Conservation (phyloP, 208 protist species). For the Trypanosoma brucei region DNA sequence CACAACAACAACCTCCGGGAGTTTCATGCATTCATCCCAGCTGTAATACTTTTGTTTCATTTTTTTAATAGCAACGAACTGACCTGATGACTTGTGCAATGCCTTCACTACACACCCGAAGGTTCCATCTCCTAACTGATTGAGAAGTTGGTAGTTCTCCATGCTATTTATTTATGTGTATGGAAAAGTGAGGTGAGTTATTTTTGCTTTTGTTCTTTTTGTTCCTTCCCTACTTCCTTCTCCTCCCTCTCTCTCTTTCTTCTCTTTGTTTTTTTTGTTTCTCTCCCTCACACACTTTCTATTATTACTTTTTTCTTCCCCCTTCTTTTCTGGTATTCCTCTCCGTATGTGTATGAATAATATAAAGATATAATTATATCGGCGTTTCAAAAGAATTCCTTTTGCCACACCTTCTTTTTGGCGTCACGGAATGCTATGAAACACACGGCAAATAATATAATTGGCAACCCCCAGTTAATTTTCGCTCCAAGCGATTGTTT, state of each 20-base stretch:
- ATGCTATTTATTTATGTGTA: slow-evolving; percentile 47
- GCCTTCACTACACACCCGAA: slow-evolving; percentile 95
- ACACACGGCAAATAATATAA: slow-evolving; percentile 5
- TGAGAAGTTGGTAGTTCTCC: slow-evolving; percentile 92
- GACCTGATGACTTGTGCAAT: slow-evolving; percentile 83
- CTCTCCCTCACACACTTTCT: too few species aligned
- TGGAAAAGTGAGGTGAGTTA: too few species aligned
- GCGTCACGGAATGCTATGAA: not conserved
- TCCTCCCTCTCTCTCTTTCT: too few species aligned
- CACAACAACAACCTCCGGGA: slow-evolving; percentile 93
- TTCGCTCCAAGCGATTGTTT: not conserved
- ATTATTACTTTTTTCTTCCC: too few species aligned
- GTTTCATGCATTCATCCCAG: slow-evolving; percentile 96
- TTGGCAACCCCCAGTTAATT: not conserved
- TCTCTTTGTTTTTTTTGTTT: too few species aligned
- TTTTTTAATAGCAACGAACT: slow-evolving; percentile 97
- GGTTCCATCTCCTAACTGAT: slow-evolving; percentile 94
- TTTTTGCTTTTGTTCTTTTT: too few species aligned
- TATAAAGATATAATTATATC: too few species aligned
- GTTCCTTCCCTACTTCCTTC: too few species aligned
- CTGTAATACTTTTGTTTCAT: slow-evolving; percentile 98
- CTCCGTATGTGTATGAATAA: too few species aligned
- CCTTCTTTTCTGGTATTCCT: too few species aligned
- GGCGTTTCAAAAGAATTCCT: too few species aligned
- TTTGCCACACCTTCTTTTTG: too few species aligned